Base-by-base conservation (phyloP, 257 asterid species). In the Rehmannia glutinosa region DNA sequence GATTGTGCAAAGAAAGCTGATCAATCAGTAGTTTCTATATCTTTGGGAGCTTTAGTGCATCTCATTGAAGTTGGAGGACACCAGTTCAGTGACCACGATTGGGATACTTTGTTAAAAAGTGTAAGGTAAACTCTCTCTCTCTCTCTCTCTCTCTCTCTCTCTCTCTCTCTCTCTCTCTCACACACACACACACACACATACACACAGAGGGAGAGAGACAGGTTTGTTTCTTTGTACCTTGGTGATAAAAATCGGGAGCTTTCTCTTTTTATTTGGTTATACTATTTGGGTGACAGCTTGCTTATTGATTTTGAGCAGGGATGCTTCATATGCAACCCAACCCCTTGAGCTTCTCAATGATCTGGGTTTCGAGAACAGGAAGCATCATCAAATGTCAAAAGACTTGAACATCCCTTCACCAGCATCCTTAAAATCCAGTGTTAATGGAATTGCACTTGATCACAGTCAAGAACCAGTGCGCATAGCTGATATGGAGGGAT, bases 41-140 rank as follows among this genome's bases (percentile, higher is more conserved):
- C 99, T 75, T 78, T 94, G 82, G 99, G 97, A 73, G 99, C 98
- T 62, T 75, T 94, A 56, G 96, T 89, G 79, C 99, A 89, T 79
- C 96, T 94, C 74, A 87, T 91, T 78, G 99, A 94, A 81, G 96
- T 94, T 79, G 99, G 98, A 65, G 99, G 99, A 45, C 88, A 88
- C 86, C 98, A 91, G 63, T 94, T 94, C 78, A 85, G 90, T 68
- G 82, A 87, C 39, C 74, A 51, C 12, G 99, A 94, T 73, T 94
- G 99, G 99, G 93, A 82, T 76, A 88, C 98, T 77, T 78, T 94
- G 84, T 81, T 94, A 76, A 81, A 83, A 80, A 82, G 99, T 84
- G 77, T 91, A 66, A 85, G 95, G 99, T 91, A 68, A 50, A 21
- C 27, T 16, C 70, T 62, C 76, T 58, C 55, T 51, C 58, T 52